A percentile compares a stretch with the other conserved stretches of the same genome.
These are phyloP conservation scores for Populus hybrid DNA, from an alignment of 441 rosid species.

Conservation along the genomic window DNA sequence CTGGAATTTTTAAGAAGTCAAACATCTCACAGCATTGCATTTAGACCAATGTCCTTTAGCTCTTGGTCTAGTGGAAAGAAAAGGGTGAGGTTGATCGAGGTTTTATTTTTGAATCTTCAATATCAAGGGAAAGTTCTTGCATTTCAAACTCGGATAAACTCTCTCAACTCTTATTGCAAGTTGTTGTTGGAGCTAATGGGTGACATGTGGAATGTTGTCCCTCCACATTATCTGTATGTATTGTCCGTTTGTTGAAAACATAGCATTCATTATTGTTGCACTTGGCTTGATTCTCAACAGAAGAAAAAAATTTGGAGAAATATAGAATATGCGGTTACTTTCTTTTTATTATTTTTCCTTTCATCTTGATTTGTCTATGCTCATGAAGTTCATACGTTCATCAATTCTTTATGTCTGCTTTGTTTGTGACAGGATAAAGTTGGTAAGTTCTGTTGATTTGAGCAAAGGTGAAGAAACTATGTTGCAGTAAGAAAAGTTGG, in stretches of 20 bases:
- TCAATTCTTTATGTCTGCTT: slow-evolving; percentile 16
- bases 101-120: no score
- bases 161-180: no score
- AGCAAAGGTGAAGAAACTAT: slow-evolving; percentile 30
- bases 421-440: slow-evolving; percentile 78
- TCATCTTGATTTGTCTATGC: background rate
- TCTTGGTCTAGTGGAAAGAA: background rate
- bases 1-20: background rate
- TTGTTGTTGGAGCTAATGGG: no score
- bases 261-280: background rate
- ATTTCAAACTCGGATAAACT: no score
- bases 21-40: background rate
- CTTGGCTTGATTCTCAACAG: background rate
- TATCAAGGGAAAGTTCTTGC: background rate
- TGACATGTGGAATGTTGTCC: no score
- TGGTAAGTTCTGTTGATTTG: slow-evolving; percentile 61
- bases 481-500: slow-evolving; percentile 31
- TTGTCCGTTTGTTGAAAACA: no score
- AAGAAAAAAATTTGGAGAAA: background rate
- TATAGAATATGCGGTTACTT: background rate
- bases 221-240: no score
- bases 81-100: background rate
- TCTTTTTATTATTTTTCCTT: background rate
- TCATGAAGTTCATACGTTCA: slow-evolving; percentile 6
- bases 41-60: background rate